Conservation (phyloP, 2,329 filamentous ascomycete genomes). For the Cladosporium sp. region DNA sequence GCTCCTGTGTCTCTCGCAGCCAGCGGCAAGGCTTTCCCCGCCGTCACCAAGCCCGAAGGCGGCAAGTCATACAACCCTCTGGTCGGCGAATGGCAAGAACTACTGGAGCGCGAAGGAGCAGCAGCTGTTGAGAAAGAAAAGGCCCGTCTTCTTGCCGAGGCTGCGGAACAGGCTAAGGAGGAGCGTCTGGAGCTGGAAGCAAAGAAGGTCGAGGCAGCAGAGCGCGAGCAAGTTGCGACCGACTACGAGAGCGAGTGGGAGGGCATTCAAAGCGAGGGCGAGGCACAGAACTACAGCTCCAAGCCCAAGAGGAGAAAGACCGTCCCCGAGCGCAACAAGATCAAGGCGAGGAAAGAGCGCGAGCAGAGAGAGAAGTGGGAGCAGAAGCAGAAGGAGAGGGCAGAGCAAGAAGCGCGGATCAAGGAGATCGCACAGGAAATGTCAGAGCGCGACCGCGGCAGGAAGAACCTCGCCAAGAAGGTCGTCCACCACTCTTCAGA, state of each 20-base stretch:
- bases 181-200: conserved; percentile 74
- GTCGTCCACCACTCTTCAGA: conserved; percentile 25
- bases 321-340: conserved; percentile 80
- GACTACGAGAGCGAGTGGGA: conserved; percentile 82
- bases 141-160: conserved; percentile 67
- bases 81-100: conserved; percentile 80
- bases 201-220: conserved; percentile 71
- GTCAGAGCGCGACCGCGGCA: conserved; percentile 57
- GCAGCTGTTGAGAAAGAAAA: conserved; percentile 79
- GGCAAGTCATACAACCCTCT: conserved; percentile 92
- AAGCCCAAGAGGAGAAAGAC: conserved; percentile 87
- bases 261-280: conserved; percentile 51
- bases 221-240: conserved; percentile 68
- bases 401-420: conserved; percentile 70
- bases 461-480: conserved; percentile 31
- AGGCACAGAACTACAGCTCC: conserved; percentile 58
- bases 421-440: conserved; percentile 69
- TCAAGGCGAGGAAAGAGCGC: conserved; percentile 84
- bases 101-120: conserved; percentile 72
- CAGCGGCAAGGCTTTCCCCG: conserved; percentile 75
- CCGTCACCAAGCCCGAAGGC: conserved; percentile 75
- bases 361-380: conserved; percentile 77
- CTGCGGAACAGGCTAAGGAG: conserved; percentile 66
- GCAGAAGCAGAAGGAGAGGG: conserved; percentile 70
- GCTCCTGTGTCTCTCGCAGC: conserved; percentile 81